phyloP scores from a whole-genome alignment of 306 rosid species.

The Corylus americana region DNA sequence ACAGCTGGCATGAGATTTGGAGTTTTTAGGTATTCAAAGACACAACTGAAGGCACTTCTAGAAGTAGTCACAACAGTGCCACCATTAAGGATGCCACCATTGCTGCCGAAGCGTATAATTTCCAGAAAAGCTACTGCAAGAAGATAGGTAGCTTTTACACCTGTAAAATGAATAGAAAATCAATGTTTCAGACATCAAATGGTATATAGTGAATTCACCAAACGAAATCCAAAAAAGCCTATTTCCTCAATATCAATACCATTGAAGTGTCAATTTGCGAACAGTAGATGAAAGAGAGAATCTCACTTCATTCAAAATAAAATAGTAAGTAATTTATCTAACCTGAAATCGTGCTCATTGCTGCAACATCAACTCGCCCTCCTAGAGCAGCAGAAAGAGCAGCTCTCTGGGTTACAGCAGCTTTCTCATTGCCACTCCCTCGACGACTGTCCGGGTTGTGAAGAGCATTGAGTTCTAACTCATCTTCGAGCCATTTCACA shows the following conservation, averaged over 20 bases:
- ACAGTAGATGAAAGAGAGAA: constrained; percentile 18
- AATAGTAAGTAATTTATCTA: neutral
- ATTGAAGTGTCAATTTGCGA: neutral
- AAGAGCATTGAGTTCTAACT: constrained; percentile 94
- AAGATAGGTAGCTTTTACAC: constrained; percentile 99
- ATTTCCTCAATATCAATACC: constrained; percentile 2
- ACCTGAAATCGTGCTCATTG: constrained; percentile 97
- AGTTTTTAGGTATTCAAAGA: constrained; percentile 93
- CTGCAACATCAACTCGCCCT: constrained; percentile 84
- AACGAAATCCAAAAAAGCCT: neutral
- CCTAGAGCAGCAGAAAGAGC: constrained; percentile 98
- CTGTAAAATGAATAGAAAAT: constrained; percentile 42
- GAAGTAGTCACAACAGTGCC: constrained; percentile 53
- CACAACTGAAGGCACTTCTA: constrained; percentile 95
- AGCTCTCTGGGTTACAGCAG: constrained; percentile 82
- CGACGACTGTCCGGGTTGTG: constrained; percentile 90
- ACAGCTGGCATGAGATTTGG: constrained; percentile 96
- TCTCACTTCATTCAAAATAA: neutral
- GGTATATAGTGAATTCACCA: neutral
- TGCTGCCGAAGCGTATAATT: constrained; percentile 94
- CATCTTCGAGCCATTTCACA: constrained; percentile 99
- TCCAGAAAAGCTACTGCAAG: constrained; percentile 97
- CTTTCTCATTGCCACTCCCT: constrained; percentile 95
- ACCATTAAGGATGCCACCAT: constrained; percentile 95
- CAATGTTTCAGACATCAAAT: constrained; percentile 21